Percentiles rank a stretch among this genome's conserved stretches.
Conservation (phyloP, 2,329 filamentous ascomycete genomes). For the Fusarium nisikadoi region DNA sequence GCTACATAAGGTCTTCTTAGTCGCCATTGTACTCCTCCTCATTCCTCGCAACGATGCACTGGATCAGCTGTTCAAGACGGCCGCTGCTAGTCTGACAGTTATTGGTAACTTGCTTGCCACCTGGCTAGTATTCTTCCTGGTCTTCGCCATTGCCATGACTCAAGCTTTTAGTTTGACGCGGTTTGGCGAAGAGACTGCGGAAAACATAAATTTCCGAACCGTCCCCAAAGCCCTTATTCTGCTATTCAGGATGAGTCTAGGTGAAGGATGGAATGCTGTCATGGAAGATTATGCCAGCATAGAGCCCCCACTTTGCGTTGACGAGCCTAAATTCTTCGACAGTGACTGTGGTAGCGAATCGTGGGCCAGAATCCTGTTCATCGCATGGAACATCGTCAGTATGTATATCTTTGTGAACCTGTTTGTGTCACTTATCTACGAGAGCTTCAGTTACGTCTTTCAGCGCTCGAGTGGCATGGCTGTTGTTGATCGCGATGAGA, state of each 20-base stretch:
- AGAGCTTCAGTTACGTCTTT: constrained; percentile 99
- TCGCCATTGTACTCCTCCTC: constrained; percentile 86
- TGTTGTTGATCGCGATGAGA: constrained; percentile 90
- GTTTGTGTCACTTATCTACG: constrained; percentile 98
- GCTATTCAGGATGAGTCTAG: constrained; percentile 90
- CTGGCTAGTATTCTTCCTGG: constrained; percentile 96
- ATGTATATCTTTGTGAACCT: constrained; percentile 99
- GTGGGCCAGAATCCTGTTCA: constrained; percentile 91
- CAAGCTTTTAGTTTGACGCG: constrained; percentile 95
- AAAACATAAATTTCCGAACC: constrained; percentile 90
- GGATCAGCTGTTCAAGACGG: constrained; percentile 98
- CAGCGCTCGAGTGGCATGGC: constrained; percentile 94
- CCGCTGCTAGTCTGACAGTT: constrained; percentile 88
- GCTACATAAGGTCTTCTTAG: constrained; percentile 93
- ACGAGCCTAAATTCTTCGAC: constrained; percentile 76
- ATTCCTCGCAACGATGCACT: constrained; percentile 97
- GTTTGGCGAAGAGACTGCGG: constrained; percentile 77
- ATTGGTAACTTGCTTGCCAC: constrained; percentile 94
- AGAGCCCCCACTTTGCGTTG: constrained; percentile 82
- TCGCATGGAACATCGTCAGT: constrained; percentile 98
- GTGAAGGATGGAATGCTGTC: constrained; percentile 94
- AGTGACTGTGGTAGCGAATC: constrained; percentile 92
- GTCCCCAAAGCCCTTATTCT: constrained; percentile 94
- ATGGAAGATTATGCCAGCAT: constrained; percentile 96
- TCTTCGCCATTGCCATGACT: constrained; percentile 95